Percentiles rank a stretch among this genome's conserved stretches.
Conservation (phyloP, 805 yeast genomes). For the Ogataea pignaliae region DNA sequence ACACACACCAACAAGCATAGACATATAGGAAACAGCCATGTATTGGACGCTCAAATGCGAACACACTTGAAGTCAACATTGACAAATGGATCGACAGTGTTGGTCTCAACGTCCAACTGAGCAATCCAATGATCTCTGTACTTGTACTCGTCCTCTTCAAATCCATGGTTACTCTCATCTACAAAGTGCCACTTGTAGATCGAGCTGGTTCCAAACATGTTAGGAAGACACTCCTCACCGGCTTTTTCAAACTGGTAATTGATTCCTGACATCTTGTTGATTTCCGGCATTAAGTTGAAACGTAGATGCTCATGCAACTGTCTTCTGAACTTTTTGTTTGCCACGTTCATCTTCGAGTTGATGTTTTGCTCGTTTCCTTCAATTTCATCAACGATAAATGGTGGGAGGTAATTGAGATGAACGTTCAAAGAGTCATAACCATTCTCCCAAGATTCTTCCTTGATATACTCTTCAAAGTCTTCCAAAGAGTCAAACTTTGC, state of each 20-base stretch:
- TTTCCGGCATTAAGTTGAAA: slow-evolving; percentile 56
- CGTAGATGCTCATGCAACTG: slow-evolving; percentile 63
- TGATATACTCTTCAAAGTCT: slow-evolving; percentile 51
- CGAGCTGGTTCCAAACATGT: slow-evolving; percentile 28
- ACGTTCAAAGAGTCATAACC: slow-evolving; percentile 7
- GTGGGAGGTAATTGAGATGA: slow-evolving; percentile 8
- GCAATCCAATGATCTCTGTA: slow-evolving; percentile 52
- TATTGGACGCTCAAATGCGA: not conserved
- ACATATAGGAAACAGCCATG: too few species aligned
- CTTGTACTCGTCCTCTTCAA: slow-evolving; percentile 35
- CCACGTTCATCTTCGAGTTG: slow-evolving; percentile 58
- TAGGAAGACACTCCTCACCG: slow-evolving; percentile 39
- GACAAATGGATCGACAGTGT: slow-evolving; percentile 56
- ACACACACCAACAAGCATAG: not conserved
- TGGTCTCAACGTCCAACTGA: slow-evolving; percentile 54
- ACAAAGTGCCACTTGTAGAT: slow-evolving; percentile 53
- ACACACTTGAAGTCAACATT: slow-evolving; percentile 48
- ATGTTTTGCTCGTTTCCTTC: slow-evolving; percentile 60
- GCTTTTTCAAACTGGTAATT: slow-evolving; percentile 28
- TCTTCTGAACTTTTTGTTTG: slow-evolving; percentile 58
- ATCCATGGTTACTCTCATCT: slow-evolving; percentile 49
- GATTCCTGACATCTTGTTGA: slow-evolving; percentile 48
- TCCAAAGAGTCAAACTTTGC: slow-evolving; percentile 48
- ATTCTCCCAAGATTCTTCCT: slow-evolving; percentile 40
- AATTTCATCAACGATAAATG: slow-evolving; percentile 56